Percentiles rank a stretch among this genome's conserved stretches.
phyloP scores from a whole-genome alignment of 768 basidiomycete species.

The Pulveroboletus frians region DNA sequence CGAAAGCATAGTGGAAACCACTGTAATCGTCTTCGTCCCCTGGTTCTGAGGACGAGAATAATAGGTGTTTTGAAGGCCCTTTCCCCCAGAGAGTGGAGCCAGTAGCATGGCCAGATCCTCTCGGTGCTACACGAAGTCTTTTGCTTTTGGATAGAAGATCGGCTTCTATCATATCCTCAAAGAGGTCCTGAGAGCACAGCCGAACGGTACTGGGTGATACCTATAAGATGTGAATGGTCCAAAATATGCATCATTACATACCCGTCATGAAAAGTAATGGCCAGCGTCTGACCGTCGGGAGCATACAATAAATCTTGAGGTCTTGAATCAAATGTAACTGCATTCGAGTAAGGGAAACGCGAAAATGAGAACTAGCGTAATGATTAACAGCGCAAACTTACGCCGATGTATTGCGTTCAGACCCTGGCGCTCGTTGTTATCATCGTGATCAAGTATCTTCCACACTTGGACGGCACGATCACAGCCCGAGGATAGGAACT shows the following conservation, averaged over 20 bases:
- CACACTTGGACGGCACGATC: slow-evolving; percentile 43
- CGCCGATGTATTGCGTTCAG: slow-evolving; percentile 11
- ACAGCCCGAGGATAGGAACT: slow-evolving; percentile 45
- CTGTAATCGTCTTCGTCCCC: slow-evolving; percentile 7
- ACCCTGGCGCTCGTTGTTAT: slow-evolving; percentile 9
- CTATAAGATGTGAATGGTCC: not conserved
- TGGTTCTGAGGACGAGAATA: slow-evolving; percentile 60
- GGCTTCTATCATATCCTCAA: slow-evolving; percentile 12
- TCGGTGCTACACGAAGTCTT: slow-evolving; percentile 14
- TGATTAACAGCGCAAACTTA: slow-evolving; percentile 7
- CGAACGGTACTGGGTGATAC: slow-evolving; percentile 18
- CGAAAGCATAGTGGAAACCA: slow-evolving; percentile 51
- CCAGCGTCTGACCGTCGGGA: slow-evolving; percentile 37
- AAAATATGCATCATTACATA: slow-evolving; percentile 9
- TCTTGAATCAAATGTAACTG: slow-evolving; percentile 24
- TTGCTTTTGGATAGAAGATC: slow-evolving; percentile 13
- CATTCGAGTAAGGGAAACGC: not conserved
- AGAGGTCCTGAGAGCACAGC: slow-evolving; percentile 22
- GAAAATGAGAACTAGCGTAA: not conserved
- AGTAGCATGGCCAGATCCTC: slow-evolving; percentile 25
- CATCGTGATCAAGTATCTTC: slow-evolving; percentile 28
- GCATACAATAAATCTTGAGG: slow-evolving; percentile 45
- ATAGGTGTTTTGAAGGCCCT: slow-evolving; percentile 31
- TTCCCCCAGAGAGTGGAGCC: slow-evolving; percentile 54
- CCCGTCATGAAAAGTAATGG: slow-evolving; percentile 31